These are phyloP conservation scores for Candida yuanshanica DNA, from an alignment of 805 yeast genomes.

Conservation along the genomic window DNA sequence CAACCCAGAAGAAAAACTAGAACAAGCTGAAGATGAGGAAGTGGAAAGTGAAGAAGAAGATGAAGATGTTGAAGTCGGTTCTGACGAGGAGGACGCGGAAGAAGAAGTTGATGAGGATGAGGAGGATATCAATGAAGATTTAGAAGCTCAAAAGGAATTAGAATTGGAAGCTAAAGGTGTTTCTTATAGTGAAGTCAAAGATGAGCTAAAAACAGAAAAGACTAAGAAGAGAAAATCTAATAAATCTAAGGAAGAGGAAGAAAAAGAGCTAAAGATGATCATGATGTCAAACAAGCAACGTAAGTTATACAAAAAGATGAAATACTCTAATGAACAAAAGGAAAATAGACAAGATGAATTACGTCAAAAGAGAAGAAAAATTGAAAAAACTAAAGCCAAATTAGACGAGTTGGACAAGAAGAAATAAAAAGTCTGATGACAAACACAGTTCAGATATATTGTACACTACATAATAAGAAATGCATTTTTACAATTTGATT, in stretches of 20 bases:
- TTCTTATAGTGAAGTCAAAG: conserved; percentile 55
- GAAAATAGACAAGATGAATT: conserved; percentile 67
- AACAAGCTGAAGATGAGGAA: conserved; percentile 34
- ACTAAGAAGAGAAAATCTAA: conserved; percentile 33
- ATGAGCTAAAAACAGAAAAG: conserved; percentile 27
- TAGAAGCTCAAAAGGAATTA: conserved; percentile 69
- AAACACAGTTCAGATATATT: neutral
- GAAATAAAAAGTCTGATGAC: neutral
- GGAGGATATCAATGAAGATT: conserved; percentile 48
- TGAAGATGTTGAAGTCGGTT: conserved; percentile 48
- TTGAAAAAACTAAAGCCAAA: conserved; percentile 44
- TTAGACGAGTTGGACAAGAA: conserved; percentile 12
- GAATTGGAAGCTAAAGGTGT: conserved; percentile 91
- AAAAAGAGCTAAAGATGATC: conserved; percentile 86
- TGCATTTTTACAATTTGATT: neutral
- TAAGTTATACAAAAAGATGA: conserved; percentile 91
- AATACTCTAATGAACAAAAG: conserved; percentile 80
- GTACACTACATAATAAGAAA: neutral
- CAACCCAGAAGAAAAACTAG: conserved; percentile 63
- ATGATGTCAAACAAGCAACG: conserved; percentile 98
- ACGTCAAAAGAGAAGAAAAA: conserved; percentile 61
- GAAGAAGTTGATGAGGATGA: conserved; percentile 41
- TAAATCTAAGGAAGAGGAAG: conserved; percentile 52
- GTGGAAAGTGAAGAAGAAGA: conserved; percentile 46
- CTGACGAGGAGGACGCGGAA: conserved; percentile 46